These are phyloP conservation scores for Curvularia hawaiiensis DNA, from an alignment of 2,329 filamentous ascomycete genomes.

Conservation along the genomic window DNA sequence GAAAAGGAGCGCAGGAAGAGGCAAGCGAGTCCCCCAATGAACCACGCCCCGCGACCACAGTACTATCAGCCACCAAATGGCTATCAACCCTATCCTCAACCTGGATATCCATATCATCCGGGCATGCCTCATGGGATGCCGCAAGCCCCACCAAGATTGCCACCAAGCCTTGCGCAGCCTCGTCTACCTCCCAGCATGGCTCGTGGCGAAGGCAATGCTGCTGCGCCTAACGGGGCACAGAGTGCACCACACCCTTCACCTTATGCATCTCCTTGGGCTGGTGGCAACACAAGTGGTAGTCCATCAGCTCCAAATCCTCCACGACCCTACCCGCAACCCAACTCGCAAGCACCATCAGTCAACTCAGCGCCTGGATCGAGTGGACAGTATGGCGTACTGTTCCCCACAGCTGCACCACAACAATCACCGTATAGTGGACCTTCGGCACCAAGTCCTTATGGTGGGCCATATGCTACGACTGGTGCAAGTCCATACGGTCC, in stretches of 20 bases:
- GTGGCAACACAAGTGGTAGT: constrained; percentile 36
- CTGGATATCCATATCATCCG: constrained; percentile 37
- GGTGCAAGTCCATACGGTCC: constrained; percentile 37
- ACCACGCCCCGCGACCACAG: constrained; percentile 36
- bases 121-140: constrained; percentile 41
- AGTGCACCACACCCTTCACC: constrained; percentile 37
- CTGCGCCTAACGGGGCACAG: constrained; percentile 32
- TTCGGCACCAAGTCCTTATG: constrained; percentile 33
- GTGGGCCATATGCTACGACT: constrained; percentile 37
- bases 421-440: constrained; percentile 25
- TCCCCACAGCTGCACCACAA: constrained; percentile 39
- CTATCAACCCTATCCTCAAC: constrained; percentile 36
- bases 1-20: constrained; percentile 61
- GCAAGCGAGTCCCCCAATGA: constrained; percentile 54
- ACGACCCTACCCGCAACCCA: constrained; percentile 38
- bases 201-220: constrained; percentile 31
- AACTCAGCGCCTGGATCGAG: constrained; percentile 29
- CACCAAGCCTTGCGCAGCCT: constrained; percentile 36
- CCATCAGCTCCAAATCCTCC: constrained; percentile 32
- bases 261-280: constrained; percentile 46
- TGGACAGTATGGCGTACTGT: constrained; percentile 44
- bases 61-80: constrained; percentile 43
- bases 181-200: constrained; percentile 47
- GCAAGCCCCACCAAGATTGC: constrained; percentile 35
- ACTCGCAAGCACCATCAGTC: constrained; percentile 32